Evolutionary conservation across 1,139 yeast species (phyloP), one percentile per base, ranked within the genome.

Genomic region (Taiozyma sp.): DNA sequence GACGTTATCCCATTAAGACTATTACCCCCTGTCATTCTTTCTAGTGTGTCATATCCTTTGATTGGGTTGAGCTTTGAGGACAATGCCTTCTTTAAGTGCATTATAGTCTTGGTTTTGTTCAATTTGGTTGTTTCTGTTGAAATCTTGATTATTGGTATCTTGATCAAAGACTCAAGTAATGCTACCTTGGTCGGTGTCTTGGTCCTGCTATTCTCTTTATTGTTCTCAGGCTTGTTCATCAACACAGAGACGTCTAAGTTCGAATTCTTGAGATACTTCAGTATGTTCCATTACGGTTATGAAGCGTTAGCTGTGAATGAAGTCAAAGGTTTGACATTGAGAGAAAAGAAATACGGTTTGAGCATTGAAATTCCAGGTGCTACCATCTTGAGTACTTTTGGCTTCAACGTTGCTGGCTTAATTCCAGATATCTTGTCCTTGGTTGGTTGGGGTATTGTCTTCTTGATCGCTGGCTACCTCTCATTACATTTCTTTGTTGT

Each of bases 301-400:
- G 99, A 93, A 66, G 89, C 97, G 0, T 74, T 93, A 58, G 79
- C 92, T 2, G 92, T 93, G 50, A 93, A 93, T 66, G 99, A 93
- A 67, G 98, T 93, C n/a, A 87, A 84, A 64, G 89, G 89, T 48
- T 76, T 93, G 64, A 84, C 90, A 13, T 75, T 93, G 61, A 83
- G 82, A 57, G 99, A 93, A 65, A 84, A 84, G 66, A 93, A 93
- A 69, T 93, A 84, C 64, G 99, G 99, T 0, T 76, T 93, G 44
- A 87, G 93, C 48, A 93, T 93, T 59, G 97, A 91, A 68, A 96
- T 93, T n/a, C 99, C 99, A 0, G 99, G 99, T 7, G 98, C 99
- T 2, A 95, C 96, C 1, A 93, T 93, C 54, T 76, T 93, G 59
- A 87, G 96, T 60, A 91, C 98, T 0, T 93, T 93, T 73, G 99